Percentiles rank a stretch among this genome's conserved stretches.
Conservation (phyloP, 768 basidiomycete species). For the Hortiboletus campestris region DNA sequence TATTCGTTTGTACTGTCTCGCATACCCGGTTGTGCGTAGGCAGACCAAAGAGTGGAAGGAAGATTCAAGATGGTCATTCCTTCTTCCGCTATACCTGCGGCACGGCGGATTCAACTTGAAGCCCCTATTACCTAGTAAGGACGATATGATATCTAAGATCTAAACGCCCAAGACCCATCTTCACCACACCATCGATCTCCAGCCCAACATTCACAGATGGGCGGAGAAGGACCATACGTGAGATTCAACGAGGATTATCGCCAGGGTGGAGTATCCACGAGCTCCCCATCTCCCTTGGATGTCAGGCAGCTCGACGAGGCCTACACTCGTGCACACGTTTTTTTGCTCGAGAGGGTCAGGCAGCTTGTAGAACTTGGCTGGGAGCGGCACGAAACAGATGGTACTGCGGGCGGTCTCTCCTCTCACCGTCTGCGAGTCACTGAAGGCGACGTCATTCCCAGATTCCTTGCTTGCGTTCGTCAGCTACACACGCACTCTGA, state of each 20-base stretch:
- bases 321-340: background rate
- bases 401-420: background rate
- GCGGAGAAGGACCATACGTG: slow-evolving; percentile 8
- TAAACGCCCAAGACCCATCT: too few relatives aligned
- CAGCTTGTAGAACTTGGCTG: background rate
- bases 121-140: too few relatives aligned
- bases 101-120: too few relatives aligned
- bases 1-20: too few relatives aligned
- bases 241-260: background rate
- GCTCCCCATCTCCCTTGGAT: background rate
- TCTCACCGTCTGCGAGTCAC: background rate
- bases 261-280: background rate
- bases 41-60: too few relatives aligned
- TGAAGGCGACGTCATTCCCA: background rate
- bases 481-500: background rate
- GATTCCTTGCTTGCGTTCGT: background rate
- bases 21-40: too few relatives aligned
- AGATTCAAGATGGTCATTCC: too few relatives aligned
- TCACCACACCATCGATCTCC: too few relatives aligned
- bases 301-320: background rate
- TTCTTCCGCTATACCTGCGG: too few relatives aligned
- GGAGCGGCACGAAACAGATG: background rate
- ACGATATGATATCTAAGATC: too few relatives aligned
- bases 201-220: background rate
- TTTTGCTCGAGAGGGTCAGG: background rate